Conservation (phyloP, 176 grass and related monocot genomes). For the Oryza punctata region DNA sequence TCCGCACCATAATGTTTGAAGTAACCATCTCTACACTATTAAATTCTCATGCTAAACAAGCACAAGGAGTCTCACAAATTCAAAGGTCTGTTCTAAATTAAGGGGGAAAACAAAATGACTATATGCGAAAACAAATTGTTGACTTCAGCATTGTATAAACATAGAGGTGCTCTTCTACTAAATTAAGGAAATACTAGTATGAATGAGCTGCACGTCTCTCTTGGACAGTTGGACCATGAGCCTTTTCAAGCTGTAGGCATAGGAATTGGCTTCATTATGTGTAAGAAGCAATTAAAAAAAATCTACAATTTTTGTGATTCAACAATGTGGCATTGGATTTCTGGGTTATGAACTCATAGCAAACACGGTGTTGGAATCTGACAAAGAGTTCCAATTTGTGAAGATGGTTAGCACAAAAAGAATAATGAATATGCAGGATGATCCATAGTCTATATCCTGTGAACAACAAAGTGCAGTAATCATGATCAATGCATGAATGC, state of each 20-base stretch:
- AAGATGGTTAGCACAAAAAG: neutral
- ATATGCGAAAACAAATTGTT: conserved; percentile 13
- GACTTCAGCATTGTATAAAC: neutral
- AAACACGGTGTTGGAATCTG: neutral
- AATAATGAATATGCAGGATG: neutral
- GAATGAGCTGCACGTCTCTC: conserved; percentile 2
- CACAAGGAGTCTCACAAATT: conserved; percentile 3
- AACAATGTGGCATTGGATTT: neutral
- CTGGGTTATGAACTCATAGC: neutral
- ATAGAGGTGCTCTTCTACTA: neutral
- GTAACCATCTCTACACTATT: neutral
- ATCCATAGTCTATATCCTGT: neutral
- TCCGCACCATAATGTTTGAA: neutral
- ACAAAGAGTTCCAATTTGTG: neutral
- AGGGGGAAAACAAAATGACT: neutral
- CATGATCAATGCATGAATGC: neutral
- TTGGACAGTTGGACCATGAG: conserved; percentile 15
- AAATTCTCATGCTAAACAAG: neutral
- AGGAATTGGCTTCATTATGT: conserved; percentile 4
- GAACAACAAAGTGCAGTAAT: neutral
- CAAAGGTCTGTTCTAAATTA: neutral
- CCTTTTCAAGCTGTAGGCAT: conserved; percentile 2
- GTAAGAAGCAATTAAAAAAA: neutral
- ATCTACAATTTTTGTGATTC: conserved; percentile 8
- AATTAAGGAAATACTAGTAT: conserved; percentile 9